Percentiles rank a stretch among this genome's conserved stretches.
phyloP scores from a whole-genome alignment of 75 land plant species.

The Pinus taeda region DNA sequence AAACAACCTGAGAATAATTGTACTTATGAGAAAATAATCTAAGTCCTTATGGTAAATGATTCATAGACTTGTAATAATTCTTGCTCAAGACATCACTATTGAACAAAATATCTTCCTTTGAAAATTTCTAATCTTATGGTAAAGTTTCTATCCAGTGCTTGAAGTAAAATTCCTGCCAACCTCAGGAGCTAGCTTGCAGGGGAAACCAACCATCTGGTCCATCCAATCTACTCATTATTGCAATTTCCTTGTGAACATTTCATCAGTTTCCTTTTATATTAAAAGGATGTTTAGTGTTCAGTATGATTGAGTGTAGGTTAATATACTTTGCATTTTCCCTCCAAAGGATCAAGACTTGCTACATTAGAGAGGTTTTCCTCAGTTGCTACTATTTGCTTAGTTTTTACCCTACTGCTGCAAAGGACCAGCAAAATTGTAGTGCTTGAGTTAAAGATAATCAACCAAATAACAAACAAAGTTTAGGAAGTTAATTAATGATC shows the following conservation, averaged over 20 bases:
- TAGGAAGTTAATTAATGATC: not conserved
- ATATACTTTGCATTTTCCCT: not conserved
- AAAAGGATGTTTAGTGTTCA: not conserved
- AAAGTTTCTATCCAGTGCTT: not conserved
- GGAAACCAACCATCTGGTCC: too few relatives aligned
- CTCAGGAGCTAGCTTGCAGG: too few relatives aligned
- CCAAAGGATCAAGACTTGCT: not conserved
- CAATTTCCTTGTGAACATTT: too few relatives aligned
- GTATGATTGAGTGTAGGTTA: not conserved
- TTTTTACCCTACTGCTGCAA: not conserved
- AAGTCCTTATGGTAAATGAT: not conserved
- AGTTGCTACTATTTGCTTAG: too few relatives aligned
- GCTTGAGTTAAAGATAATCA: not conserved
- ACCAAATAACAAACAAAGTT: not conserved
- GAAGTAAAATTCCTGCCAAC: not conserved
- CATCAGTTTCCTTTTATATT: not conserved
- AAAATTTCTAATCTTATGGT: not conserved
- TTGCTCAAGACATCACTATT: too few relatives aligned
- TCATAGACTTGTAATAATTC: not conserved
- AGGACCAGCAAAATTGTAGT: not conserved
- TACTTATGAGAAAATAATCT: not conserved
- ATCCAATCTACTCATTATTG: too few relatives aligned
- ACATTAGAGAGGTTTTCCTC: not conserved
- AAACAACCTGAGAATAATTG: not conserved
- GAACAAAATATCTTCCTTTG: too few relatives aligned